Percentiles rank a stretch among this genome's conserved stretches.
These are phyloP conservation scores for Pyrenophora seminiperda DNA, from an alignment of 2,329 filamentous ascomycete species.

Conservation along the genomic window DNA sequence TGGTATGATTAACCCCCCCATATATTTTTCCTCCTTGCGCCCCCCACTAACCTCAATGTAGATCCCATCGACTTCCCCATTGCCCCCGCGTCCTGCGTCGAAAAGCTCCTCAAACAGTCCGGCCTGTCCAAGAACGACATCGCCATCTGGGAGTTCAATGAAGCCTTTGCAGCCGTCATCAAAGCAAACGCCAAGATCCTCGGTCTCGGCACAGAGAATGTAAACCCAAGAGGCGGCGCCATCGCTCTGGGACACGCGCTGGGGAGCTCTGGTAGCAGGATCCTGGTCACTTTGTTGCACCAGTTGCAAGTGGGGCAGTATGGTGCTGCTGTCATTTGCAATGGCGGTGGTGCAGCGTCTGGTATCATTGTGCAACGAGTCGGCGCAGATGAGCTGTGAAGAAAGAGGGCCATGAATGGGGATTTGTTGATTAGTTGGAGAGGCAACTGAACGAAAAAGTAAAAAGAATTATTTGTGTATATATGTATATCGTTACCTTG, in stretches of 20 bases:
- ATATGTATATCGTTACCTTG: too few relatives aligned
- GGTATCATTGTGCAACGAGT: constrained; percentile 89
- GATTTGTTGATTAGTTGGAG: background rate
- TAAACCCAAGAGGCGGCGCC: constrained; percentile 88
- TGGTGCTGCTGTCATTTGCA: constrained; percentile 94
- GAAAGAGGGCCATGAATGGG: background rate
- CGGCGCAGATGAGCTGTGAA: constrained; percentile 30
- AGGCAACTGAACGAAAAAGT: background rate
- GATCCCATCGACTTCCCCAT: constrained; percentile 94
- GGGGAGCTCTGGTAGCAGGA: constrained; percentile 90
- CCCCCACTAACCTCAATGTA: constrained; percentile 11
- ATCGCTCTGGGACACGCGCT: constrained; percentile 91
- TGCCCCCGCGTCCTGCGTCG: constrained; percentile 89
- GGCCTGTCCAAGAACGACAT: constrained; percentile 92
- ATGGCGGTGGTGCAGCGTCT: constrained; percentile 90
- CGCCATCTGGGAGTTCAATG: constrained; percentile 97
- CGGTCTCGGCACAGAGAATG: constrained; percentile 75
- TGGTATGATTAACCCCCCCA: constrained; percentile 25
- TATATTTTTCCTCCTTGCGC: background rate
- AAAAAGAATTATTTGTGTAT: background rate
- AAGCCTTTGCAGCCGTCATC: constrained; percentile 94
- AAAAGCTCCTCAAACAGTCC: constrained; percentile 83
- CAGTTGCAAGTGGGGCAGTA: constrained; percentile 92
- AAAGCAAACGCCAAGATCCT: constrained; percentile 94
- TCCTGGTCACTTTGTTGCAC: constrained; percentile 86